phyloP scores from a whole-genome alignment of 345 rosid genomes.

The Syzygium grande region DNA sequence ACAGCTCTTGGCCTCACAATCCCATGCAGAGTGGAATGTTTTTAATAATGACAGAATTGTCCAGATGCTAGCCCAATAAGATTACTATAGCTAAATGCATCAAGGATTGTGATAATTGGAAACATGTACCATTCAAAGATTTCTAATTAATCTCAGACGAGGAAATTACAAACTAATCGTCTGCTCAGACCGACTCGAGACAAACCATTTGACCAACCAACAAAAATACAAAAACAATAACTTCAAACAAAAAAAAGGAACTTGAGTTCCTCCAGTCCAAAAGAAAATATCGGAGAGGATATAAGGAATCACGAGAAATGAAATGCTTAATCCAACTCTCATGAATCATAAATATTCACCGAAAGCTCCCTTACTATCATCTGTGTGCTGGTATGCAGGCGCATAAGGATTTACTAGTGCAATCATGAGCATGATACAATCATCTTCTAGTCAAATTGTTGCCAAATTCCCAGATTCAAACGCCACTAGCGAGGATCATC shows the following conservation, averaged over 20 bases:
- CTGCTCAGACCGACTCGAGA: not conserved
- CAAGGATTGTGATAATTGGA: not conserved
- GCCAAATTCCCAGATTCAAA: not conserved
- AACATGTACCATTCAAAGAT: not conserved
- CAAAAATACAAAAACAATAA: not conserved
- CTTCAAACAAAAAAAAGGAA: not conserved
- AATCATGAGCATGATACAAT: not conserved
- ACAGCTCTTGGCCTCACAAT: not conserved
- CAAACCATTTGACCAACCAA: not conserved
- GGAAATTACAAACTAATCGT: not conserved
- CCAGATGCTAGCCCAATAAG: not conserved
- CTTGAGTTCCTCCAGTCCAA: not conserved
- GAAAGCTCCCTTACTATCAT: not conserved
- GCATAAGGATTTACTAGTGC: not conserved
- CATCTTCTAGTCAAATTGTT: not conserved
- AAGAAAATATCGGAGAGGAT: not conserved
- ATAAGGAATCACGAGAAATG: not conserved
- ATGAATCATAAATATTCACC: not conserved
- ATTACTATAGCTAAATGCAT: not conserved
- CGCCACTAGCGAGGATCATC: not conserved
- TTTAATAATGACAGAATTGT: not conserved
- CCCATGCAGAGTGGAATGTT: not conserved
- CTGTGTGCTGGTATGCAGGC: not conserved
- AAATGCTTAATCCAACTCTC: not conserved
- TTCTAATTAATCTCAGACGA: not conserved